Base-by-base conservation (phyloP, 1,139 yeast species). In the Lodderomyces oxycetoniae region DNA sequence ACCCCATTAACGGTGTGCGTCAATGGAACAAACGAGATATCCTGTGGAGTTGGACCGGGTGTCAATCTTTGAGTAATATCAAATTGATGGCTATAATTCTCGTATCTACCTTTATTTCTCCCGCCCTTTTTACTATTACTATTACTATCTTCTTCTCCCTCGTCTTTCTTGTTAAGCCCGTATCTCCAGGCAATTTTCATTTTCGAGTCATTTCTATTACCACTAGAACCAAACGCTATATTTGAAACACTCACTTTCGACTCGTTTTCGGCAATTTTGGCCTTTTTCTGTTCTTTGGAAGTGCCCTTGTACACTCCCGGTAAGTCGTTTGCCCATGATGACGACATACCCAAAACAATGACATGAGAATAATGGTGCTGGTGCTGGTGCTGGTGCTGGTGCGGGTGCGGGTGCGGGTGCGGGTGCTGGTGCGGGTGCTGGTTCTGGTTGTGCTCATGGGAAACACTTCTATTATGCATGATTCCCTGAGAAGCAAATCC, bases 101-200 rank as follows among this genome's bases (percentile, higher is more conserved):
- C 77, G 46, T 75, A 67, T 6, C 56, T 50, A 13, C 17, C 19
- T 3, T 47, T 44, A 6, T 36, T 27, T 20, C n/a, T n/a, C 8
- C 23, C 23, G 7, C 14, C 26, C 7, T 24, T 14, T 22, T 34
- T 39, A 5, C 33, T 37, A 9, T 22, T 26, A 16, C 39, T 43
- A 6, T 24, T 21, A 15, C 10, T 22, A 8, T 38, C 46, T 10
- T 48, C 44, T 2, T 53, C 46, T 26, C 59, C 51, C 3, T 42
- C 30, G n/a, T n/a, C n/a, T 36, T 59, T 71, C 37, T 74, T 73
- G 29, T 68, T 71, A 34, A 79, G 54, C 0, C 87, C 87, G 47
- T 86, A 86, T 49, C 94, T 73, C 95, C 95, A 86, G 2, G 95
- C 95, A 48, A 86, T 86, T 52, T 79, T 82, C 65, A 86, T 58